phyloP scores from a whole-genome alignment of 2,329 filamentous ascomycete species.

The Calcarisporium arbuscula region DNA sequence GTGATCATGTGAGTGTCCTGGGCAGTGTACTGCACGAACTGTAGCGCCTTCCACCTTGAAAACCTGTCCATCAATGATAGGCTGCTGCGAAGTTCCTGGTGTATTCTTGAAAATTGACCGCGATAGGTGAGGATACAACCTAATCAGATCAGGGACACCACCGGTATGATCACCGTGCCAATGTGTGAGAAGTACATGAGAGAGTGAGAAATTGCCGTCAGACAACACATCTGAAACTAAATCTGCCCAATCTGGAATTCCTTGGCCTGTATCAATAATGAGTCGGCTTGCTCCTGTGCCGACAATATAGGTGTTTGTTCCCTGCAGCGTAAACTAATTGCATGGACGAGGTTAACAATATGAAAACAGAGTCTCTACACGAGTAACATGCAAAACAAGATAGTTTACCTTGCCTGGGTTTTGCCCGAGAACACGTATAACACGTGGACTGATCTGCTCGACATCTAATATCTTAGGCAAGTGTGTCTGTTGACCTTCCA shows the following conservation, averaged over 20 bases:
- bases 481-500: constrained; percentile 27
- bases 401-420: constrained; percentile 37
- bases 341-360: no score
- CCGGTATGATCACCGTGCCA: constrained; percentile 69
- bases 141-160: constrained; percentile 54
- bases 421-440: constrained; percentile 35
- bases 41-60: constrained; percentile 50
- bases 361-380: no score
- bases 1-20: constrained; percentile 67
- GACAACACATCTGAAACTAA: no score
- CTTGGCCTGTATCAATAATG: constrained; percentile 4
- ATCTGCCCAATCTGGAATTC: background rate
- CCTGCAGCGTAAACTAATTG: constrained; percentile 5
- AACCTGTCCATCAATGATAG: constrained; percentile 38
- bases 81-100: constrained; percentile 32
- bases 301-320: constrained; percentile 8
- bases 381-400: no score
- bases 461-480: constrained; percentile 32
- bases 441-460: constrained; percentile 32
- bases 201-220: constrained; percentile 21
- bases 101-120: constrained; percentile 51
- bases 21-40: constrained; percentile 56
- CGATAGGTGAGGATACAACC: constrained; percentile 11
- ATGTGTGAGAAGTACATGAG: constrained; percentile 58
- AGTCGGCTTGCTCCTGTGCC: constrained; percentile 4